Base-by-base conservation (phyloP, 257 asterid species). In the Solanum appendiculatum region DNA sequence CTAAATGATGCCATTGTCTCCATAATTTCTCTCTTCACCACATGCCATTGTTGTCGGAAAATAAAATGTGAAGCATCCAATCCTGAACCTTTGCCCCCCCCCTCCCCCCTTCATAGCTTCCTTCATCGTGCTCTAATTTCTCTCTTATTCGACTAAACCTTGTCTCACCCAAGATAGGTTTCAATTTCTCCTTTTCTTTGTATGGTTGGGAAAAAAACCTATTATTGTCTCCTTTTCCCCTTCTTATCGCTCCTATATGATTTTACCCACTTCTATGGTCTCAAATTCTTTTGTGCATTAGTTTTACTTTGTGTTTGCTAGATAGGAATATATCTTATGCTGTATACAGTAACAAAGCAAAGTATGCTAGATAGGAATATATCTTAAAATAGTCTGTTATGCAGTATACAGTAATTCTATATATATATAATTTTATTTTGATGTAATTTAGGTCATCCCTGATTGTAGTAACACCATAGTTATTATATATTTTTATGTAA, bases 401-500 rank as follows among this genome's bases (percentile, higher is more conserved):
- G 58, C n/a, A 8, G 8, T 70, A 33, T 70, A 70, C 44, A 9
- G 27, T 70, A 70, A 70, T 70, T 70, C 44, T 39, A 21, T 10
- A 18, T 74, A 39, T n/a, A 39, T n/a, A 13, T 74, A 37, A n/a
- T n/a, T n/a, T n/a, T n/a, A n/a, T 7, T 69, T 40, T 40, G 46
- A 69, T 69, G 21, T 16, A 68, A 18, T 31, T 31, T 70, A 70
- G 40, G 16, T 69, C 78, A 33, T 72, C 48, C 48, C 14, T 25
- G 60, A 88, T 91, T 37, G 90, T 90, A 87, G 69, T 10, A n/a
- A 60, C 15, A 1, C 31, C 31, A 60, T n/a, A 60, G 16, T 60
- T 58, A 58, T 9, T 11, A 37, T 39, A 39, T 39, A 39, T 21
- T n/a, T 74, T 7, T 6, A 44, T 77, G 84, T 27, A 77, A 27